Percentiles rank a stretch among this genome's conserved stretches.
Evolutionary conservation across 1,284 basidiomycete genomes (phyloP).

Genomic region (Apiotrichum montevideense): DNA sequence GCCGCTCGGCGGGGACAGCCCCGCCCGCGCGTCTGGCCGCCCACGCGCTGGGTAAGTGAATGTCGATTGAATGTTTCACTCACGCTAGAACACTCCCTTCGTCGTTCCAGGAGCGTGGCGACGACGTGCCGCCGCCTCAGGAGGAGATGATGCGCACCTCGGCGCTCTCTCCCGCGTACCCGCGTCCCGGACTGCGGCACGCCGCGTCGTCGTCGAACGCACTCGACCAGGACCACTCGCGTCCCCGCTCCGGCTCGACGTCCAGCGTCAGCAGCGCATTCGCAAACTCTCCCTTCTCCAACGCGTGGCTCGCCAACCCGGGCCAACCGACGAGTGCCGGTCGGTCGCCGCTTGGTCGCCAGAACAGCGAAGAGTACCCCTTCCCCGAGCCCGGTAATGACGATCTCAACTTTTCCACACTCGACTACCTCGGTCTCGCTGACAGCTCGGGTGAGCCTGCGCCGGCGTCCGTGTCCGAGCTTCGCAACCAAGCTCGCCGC

Average conservation of each 20-base stretch:
- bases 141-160: slow-evolving; percentile 26
- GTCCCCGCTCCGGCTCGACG: slow-evolving; percentile 75
- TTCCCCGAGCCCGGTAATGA: slow-evolving; percentile 46
- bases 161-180: slow-evolving; percentile 35
- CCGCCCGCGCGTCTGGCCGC: slow-evolving; percentile 26
- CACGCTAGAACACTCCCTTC: slow-evolving; percentile 41
- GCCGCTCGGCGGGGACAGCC: slow-evolving; percentile 62
- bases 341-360: slow-evolving; percentile 31
- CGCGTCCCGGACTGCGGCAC: slow-evolving; percentile 60
- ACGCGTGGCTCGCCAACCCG: slow-evolving; percentile 69
- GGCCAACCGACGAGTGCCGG: slow-evolving; percentile 18
- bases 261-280: slow-evolving; percentile 83
- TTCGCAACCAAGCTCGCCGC: slow-evolving; percentile 77
- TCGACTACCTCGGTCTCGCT: slow-evolving; percentile 90
- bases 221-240: slow-evolving; percentile 57
- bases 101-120: slow-evolving; percentile 33
- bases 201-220: slow-evolving; percentile 60
- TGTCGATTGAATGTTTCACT: not conserved
- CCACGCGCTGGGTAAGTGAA: slow-evolving; percentile 44
- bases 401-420: slow-evolving; percentile 83
- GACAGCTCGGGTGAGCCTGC: slow-evolving; percentile 44
- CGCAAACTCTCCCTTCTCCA: slow-evolving; percentile 76
- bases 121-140: slow-evolving; percentile 12
- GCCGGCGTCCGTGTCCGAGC: slow-evolving; percentile 74
- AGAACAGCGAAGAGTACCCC: slow-evolving; percentile 4